Evolutionary conservation across 2,329 filamentous ascomycete species (phyloP), one percentile per base, ranked within the genome.

Genomic region (Xylariaceae sp.): DNA sequence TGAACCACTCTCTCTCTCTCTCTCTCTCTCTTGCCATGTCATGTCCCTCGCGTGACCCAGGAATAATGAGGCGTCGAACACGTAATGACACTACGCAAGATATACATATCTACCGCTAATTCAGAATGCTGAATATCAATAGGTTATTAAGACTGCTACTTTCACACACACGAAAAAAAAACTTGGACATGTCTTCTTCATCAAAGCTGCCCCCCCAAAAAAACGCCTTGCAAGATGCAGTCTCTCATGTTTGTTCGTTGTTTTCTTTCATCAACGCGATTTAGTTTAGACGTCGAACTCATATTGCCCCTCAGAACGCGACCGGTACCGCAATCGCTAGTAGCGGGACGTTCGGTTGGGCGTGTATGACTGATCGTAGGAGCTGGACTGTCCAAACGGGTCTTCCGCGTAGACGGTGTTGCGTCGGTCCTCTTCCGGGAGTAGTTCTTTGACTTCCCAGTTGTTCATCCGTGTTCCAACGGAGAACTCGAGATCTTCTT

Each of bases 401-500:
- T 86, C 84, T 54, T 90, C 87, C 45, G 80, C 76, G 71, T 91
- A 94, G 45, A 87, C 73, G 2, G 88, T 91, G 27, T 77, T 77
- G 55, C 88, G 82, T 56, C 87, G 85, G 56, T 92, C 88, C 54
- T 94, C 89, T 61, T 94, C 89, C 44, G 86, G 83, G 19, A 94
- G 78, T 8, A 89, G 79, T 60, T 97, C 92, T 76, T 97, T 97
- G 69, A 97, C 88, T 70, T 99, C 94, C 94, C 94, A 99, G 71
- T 94, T 96, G 75, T 96, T 95, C 74, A 89, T 88, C 71, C 92
- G 89, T 56, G 90, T 90, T 61, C 92, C 92, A 48, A 99, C 94
- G 2, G 91, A 96, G 73, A 99, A 99, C 71, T 99, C 94, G 62
- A 99, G 86, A 71, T 99, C 94, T 74, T 99, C 94, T 68, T 89